phyloP scores from a whole-genome alignment of 106 monocot genomes.

The Allium fistulosum region DNA sequence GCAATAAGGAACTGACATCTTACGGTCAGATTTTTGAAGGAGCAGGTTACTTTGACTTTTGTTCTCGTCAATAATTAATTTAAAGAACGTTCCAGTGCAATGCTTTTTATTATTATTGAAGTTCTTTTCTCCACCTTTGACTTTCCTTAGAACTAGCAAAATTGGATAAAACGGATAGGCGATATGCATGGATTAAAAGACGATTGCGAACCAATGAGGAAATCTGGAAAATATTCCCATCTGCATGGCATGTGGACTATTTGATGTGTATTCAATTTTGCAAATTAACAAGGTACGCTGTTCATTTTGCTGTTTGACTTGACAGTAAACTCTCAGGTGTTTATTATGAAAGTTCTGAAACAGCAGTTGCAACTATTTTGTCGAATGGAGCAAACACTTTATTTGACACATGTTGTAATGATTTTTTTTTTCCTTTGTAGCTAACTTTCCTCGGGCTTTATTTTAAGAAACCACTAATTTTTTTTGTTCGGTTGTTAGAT shows the following conservation, averaged over 20 bases:
- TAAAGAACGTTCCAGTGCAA: too few relatives aligned
- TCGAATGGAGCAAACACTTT: too few relatives aligned
- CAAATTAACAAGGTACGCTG: slow-evolving; percentile 85
- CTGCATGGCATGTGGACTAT: slow-evolving; percentile 92
- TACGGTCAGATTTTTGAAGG: slow-evolving; percentile 98
- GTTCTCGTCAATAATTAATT: too few relatives aligned
- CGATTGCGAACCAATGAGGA: slow-evolving; percentile 92
- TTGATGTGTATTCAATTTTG: slow-evolving; percentile 96
- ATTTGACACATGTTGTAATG: too few relatives aligned
- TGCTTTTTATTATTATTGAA: neutral
- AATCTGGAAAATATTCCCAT: slow-evolving; percentile 94
- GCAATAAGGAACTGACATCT: slow-evolving; percentile 94
- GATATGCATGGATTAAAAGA: slow-evolving; percentile 98
- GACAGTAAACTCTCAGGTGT: too few relatives aligned
- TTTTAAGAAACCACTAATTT: too few relatives aligned
- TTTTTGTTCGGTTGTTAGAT: too few relatives aligned
- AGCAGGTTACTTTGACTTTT: slow-evolving; percentile 48
- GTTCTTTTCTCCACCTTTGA: neutral
- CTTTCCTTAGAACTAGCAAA: slow-evolving; percentile 68
- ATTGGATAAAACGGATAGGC: slow-evolving; percentile 92
- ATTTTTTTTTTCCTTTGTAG: too few relatives aligned
- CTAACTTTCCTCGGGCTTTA: too few relatives aligned
- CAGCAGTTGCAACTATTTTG: too few relatives aligned
- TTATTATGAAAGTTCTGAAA: too few relatives aligned
- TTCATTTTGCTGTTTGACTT: neutral